Conservation (phyloP, 2,329 filamentous ascomycete species). For the Trichoderma polysporum region DNA sequence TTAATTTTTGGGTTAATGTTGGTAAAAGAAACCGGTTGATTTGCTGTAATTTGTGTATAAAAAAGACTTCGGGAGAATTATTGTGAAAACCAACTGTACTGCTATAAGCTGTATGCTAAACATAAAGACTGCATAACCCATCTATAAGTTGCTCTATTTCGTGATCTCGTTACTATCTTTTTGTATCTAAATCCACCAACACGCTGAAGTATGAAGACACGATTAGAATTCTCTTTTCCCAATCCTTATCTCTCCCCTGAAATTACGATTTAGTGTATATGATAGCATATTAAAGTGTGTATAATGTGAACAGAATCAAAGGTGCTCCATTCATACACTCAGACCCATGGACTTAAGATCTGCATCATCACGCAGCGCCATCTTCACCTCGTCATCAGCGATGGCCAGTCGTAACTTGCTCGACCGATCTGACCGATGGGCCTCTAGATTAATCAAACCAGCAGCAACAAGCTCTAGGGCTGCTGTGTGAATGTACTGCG, state of each 20-base stretch:
- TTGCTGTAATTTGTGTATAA: neutral
- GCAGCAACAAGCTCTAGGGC: constrained; percentile 83
- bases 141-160: neutral
- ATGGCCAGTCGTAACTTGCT: constrained; percentile 84
- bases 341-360: constrained; percentile 76
- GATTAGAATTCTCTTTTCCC: neutral
- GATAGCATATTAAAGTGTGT: neutral
- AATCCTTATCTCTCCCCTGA: too few species aligned
- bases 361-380: constrained; percentile 83
- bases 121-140: neutral
- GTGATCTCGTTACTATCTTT: neutral
- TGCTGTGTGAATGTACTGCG: constrained; percentile 60
- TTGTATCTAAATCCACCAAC: neutral
- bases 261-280: neutral
- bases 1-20: neutral
- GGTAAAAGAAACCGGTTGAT: neutral
- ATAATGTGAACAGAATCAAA: neutral
- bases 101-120: too few species aligned
- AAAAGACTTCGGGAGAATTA: too few species aligned
- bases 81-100: too few species aligned
- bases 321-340: neutral
- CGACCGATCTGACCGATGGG: constrained; percentile 75
- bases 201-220: neutral
- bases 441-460: constrained; percentile 83
- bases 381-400: constrained; percentile 85